Evolutionary conservation across 805 yeast species (phyloP).

Genomic region (Scheffersomyces coipomensis): DNA sequence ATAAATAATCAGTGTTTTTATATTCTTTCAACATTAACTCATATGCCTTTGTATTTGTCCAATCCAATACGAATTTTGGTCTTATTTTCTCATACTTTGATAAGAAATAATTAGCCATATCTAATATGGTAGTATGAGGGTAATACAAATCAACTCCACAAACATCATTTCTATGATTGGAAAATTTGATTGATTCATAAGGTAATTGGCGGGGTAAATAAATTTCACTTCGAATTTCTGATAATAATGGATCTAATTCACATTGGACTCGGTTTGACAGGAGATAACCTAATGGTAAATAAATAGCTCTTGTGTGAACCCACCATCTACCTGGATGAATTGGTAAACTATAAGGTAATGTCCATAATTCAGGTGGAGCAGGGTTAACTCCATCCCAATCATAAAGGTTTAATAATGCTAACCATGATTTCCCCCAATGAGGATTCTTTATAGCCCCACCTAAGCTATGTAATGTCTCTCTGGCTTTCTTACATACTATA

Average conservation of each 20-base stretch:
- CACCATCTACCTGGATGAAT: constrained; percentile 98
- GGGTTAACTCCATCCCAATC: constrained; percentile 98
- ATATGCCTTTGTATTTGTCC: constrained; percentile 52
- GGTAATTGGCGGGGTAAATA: constrained; percentile 50
- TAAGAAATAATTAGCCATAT: constrained; percentile 59
- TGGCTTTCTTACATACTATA: constrained; percentile 74
- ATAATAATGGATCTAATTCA: constrained; percentile 60
- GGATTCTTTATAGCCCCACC: constrained; percentile 93
- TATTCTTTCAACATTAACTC: constrained; percentile 72
- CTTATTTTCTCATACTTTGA: constrained; percentile 69
- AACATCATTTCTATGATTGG: constrained; percentile 72
- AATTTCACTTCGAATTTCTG: constrained; percentile 74
- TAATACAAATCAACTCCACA: constrained; percentile 92
- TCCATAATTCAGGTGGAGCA: constrained; percentile 94
- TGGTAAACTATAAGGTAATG: constrained; percentile 76
- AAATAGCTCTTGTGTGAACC: constrained; percentile 96
- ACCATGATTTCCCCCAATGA: constrained; percentile 97
- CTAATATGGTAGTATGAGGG: constrained; percentile 76
- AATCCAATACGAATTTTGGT: constrained; percentile 67
- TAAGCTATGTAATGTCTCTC: constrained; percentile 60
- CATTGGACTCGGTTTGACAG: constrained; percentile 56
- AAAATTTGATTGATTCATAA: constrained; percentile 66
- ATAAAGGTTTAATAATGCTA: constrained; percentile 75
- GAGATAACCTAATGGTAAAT: constrained; percentile 81
- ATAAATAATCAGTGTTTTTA: constrained; percentile 71